phyloP scores from a whole-genome alignment of 345 rosid genomes.

The Populus davidiana region DNA sequence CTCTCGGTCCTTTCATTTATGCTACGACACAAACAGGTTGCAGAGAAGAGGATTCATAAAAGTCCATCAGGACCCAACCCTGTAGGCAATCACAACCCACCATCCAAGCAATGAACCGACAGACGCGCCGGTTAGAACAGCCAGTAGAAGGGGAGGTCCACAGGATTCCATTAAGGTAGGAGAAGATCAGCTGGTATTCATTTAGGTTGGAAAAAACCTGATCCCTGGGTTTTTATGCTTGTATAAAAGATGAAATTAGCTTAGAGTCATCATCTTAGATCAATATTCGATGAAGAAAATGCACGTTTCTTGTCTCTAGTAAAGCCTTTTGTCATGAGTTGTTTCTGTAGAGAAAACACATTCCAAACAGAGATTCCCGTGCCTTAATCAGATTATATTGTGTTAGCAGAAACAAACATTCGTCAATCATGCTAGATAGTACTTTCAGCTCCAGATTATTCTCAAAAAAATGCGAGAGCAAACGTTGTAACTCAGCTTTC shows the following conservation, averaged over 20 bases:
- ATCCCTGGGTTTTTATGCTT: slow-evolving; percentile 18
- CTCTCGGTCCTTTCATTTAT: neutral
- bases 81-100: slow-evolving; percentile 43
- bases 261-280: slow-evolving; percentile 12
- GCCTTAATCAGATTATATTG: neutral
- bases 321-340: neutral
- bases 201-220: slow-evolving; percentile 15
- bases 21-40: slow-evolving; percentile 33
- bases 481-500: neutral
- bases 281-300: slow-evolving; percentile 1
- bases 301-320: slow-evolving; percentile 3
- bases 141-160: slow-evolving; percentile 1
- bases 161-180: neutral
- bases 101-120: slow-evolving; percentile 35
- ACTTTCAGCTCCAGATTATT: neutral
- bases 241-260: slow-evolving; percentile 23
- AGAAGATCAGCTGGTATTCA: slow-evolving; percentile 21
- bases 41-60: slow-evolving; percentile 35
- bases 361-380: neutral
- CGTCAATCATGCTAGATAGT: neutral
- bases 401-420: neutral
- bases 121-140: slow-evolving; percentile 16
- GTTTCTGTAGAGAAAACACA: neutral
- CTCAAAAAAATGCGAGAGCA: too few relatives aligned
- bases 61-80: slow-evolving; percentile 50